A percentile compares a stretch with the other conserved stretches of the same genome.
These are phyloP conservation scores for Heterotrichella gracilis DNA, from an alignment of 352 stramenopile genomes.

Conservation along the genomic window DNA sequence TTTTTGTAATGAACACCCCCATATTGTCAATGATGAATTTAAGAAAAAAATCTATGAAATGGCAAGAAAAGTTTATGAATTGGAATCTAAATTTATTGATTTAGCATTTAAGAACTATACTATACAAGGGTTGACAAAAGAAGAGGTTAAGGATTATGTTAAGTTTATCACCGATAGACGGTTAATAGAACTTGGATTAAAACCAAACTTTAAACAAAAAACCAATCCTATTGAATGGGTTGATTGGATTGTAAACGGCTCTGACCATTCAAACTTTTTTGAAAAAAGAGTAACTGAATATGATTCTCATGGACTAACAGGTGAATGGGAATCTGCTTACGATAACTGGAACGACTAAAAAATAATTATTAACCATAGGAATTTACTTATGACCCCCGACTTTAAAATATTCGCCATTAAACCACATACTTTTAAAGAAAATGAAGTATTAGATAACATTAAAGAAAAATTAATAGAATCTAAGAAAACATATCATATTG, in stretches of 20 bases:
- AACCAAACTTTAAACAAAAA: slow-evolving; percentile 10
- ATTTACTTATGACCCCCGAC: no score
- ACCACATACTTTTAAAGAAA: no score
- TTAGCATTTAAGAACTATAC: neutral
- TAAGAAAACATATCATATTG: no score
- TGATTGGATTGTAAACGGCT: neutral
- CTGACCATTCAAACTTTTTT: neutral
- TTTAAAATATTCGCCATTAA: no score
- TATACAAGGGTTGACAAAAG: neutral
- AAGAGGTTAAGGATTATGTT: neutral
- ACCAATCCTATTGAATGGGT: neutral
- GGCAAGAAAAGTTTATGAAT: neutral
- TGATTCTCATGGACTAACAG: neutral
- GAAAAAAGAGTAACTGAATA: slow-evolving; percentile 8
- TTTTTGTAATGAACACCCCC: neutral
- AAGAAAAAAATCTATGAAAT: neutral
- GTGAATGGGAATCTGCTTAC: neutral
- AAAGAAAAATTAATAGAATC: no score
- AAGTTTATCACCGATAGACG: neutral
- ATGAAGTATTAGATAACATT: no score
- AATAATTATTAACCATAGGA: no score
- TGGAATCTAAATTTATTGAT: slow-evolving; percentile 3
- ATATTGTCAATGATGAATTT: slow-evolving; percentile 9
- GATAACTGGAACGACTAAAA: no score
- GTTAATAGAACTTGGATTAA: neutral